Conservation (phyloP, 2,329 filamentous ascomycete genomes). For the Alternaria conjuncta region DNA sequence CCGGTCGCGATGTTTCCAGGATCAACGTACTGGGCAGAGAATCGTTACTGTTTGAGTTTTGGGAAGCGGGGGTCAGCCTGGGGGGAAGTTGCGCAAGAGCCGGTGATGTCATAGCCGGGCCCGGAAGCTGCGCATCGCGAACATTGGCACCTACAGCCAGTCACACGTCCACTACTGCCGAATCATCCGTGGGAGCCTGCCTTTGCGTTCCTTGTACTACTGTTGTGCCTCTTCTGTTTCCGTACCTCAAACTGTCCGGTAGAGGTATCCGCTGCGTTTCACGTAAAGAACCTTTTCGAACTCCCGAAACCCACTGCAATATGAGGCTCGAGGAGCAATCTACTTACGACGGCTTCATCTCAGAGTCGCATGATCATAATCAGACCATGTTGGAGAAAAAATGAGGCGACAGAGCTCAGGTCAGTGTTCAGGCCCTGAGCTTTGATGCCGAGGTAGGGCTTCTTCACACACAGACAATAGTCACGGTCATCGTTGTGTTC, state of each 20-base stretch:
- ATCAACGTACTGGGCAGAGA: conserved; percentile 18
- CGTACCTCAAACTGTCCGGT: neutral
- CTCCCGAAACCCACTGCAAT: neutral
- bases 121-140: conserved; percentile 22
- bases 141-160: conserved; percentile 1
- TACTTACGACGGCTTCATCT: neutral
- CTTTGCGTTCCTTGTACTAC: neutral
- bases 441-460: neutral
- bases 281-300: neutral
- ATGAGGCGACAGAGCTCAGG: neutral
- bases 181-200: neutral
- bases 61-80: conserved; percentile 21
- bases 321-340: neutral
- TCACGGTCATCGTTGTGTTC: neutral
- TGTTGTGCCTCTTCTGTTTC: neutral
- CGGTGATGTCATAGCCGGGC: conserved; percentile 29
- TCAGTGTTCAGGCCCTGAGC: neutral
- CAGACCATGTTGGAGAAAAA: neutral
- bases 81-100: conserved; percentile 18
- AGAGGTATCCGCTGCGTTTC: neutral
- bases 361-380: neutral
- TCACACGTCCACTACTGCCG: conserved; percentile 4
- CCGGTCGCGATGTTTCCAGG: neutral
- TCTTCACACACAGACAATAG: neutral
- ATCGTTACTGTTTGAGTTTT: conserved; percentile 25